phyloP scores from a whole-genome alignment of 305 asterid species.

The Plantago rigida region DNA sequence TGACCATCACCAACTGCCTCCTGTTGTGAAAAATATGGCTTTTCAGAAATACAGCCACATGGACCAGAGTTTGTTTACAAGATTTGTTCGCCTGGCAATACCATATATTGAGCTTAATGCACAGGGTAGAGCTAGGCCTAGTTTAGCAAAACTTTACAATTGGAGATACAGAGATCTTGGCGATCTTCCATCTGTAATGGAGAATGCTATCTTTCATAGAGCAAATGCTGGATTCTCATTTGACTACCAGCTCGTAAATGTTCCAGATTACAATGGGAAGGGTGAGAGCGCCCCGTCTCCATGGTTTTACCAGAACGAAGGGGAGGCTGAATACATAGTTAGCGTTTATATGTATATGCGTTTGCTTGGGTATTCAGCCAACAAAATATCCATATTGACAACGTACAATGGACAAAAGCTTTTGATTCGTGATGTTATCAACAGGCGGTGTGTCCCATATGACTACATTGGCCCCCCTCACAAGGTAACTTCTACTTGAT shows the following conservation, averaged over 20 bases:
- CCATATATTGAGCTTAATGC: constrained; percentile 97
- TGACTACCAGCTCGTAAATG: constrained; percentile 87
- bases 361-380: constrained; percentile 86
- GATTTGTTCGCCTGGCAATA: constrained; percentile 89
- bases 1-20: constrained; percentile 97
- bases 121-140: constrained; percentile 96
- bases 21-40: constrained; percentile 99
- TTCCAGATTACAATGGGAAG: constrained; percentile 81
- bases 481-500: constrained; percentile 44
- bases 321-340: constrained; percentile 89
- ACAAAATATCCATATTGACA: constrained; percentile 84
- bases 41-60: constrained; percentile 99
- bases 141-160: constrained; percentile 83
- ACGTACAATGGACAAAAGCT: constrained; percentile 97
- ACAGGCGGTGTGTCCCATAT: constrained; percentile 78
- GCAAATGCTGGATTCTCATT: constrained; percentile 85
- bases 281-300: constrained; percentile 98
- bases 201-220: constrained; percentile 48
- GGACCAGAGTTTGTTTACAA: constrained; percentile 95
- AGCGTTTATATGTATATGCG: constrained; percentile 95
- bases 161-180: constrained; percentile 95
- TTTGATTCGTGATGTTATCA: constrained; percentile 87
- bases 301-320: constrained; percentile 98
- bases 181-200: constrained; percentile 71
- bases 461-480: constrained; percentile 89